Conservation (phyloP, 108 stramenopile genomes). For the Pinguiococcus pyrenoidosus region DNA sequence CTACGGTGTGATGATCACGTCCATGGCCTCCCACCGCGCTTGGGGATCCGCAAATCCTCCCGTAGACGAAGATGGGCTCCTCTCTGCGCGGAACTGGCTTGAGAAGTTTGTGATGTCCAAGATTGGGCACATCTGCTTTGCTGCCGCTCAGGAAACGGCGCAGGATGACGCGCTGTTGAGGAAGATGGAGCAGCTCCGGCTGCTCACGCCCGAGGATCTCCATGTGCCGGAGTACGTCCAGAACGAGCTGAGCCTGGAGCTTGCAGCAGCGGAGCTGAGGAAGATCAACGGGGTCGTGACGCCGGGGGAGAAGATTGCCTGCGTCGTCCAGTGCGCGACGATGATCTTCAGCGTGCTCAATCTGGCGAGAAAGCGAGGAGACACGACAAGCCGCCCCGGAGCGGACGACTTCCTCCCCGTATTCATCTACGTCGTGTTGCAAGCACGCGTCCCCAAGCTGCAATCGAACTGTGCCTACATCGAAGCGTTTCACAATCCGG, state of each 20-base stretch:
- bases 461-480: slow-evolving; percentile 37
- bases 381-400: background rate
- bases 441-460: slow-evolving; percentile 24
- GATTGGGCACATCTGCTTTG: slow-evolving; percentile 4
- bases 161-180: slow-evolving; percentile 1
- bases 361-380: background rate
- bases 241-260: slow-evolving; percentile 8
- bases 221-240: slow-evolving; percentile 1
- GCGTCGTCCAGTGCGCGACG: slow-evolving; percentile 7
- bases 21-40: no score
- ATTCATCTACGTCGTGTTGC: slow-evolving; percentile 37
- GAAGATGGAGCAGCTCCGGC: background rate
- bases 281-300: slow-evolving; percentile 9
- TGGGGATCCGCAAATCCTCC: background rate
- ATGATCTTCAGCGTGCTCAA: slow-evolving; percentile 12
- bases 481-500: slow-evolving; percentile 31
- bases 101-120: slow-evolving; percentile 21
- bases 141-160: background rate
- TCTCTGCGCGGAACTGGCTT: background rate
- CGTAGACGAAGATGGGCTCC: background rate
- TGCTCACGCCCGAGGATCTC: slow-evolving; percentile 6
- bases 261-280: slow-evolving; percentile 15
- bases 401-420: slow-evolving; percentile 46
- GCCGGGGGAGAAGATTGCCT: slow-evolving; percentile 17
- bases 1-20: no score